Conservation (phyloP, 768 basidiomycete species). For the Mycena haematopus region DNA sequence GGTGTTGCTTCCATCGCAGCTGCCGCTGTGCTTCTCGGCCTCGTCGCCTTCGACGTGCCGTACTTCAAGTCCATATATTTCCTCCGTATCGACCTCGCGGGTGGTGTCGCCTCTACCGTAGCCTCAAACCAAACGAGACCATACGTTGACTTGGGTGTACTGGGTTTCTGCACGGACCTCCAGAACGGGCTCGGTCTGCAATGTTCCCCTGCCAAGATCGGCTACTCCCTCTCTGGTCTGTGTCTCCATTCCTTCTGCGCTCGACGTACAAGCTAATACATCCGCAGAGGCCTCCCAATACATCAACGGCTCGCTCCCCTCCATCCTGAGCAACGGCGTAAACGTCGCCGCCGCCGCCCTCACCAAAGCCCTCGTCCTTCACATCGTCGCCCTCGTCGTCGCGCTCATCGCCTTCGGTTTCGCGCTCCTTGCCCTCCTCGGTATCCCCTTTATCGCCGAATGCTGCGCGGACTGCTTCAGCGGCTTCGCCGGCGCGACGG, state of each 20-base stretch:
- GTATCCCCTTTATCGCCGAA: slow-evolving; percentile 61
- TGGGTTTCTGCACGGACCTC: slow-evolving; percentile 67
- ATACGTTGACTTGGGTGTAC: slow-evolving; percentile 61
- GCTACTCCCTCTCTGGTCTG: slow-evolving; percentile 67
- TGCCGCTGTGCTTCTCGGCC: slow-evolving; percentile 62
- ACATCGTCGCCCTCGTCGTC: slow-evolving; percentile 68
- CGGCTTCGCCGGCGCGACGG: slow-evolving; percentile 63
- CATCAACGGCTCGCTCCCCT: slow-evolving; percentile 46
- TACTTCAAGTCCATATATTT: slow-evolving; percentile 73
- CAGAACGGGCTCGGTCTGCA: slow-evolving; percentile 41
- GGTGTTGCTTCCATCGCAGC: slow-evolving; percentile 65
- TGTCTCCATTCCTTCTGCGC: not conserved
- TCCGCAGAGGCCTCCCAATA: slow-evolving; percentile 44
- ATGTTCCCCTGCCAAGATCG: slow-evolving; percentile 67
- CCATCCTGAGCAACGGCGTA: slow-evolving; percentile 17
- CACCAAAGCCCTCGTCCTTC: slow-evolving; percentile 77
- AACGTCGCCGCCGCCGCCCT: slow-evolving; percentile 67
- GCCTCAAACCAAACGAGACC: slow-evolving; percentile 22
- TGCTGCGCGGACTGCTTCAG: slow-evolving; percentile 66
- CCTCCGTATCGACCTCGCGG: slow-evolving; percentile 56
- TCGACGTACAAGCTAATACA: not conserved
- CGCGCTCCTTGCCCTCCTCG: slow-evolving; percentile 31
- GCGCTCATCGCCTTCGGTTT: slow-evolving; percentile 37
- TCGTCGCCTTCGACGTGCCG: slow-evolving; percentile 74
- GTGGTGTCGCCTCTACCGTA: slow-evolving; percentile 35